Percentiles rank a stretch among this genome's conserved stretches.
Evolutionary conservation across 164 flowering plant species (phyloP).

Genomic region (Hamamelis virginiana): DNA sequence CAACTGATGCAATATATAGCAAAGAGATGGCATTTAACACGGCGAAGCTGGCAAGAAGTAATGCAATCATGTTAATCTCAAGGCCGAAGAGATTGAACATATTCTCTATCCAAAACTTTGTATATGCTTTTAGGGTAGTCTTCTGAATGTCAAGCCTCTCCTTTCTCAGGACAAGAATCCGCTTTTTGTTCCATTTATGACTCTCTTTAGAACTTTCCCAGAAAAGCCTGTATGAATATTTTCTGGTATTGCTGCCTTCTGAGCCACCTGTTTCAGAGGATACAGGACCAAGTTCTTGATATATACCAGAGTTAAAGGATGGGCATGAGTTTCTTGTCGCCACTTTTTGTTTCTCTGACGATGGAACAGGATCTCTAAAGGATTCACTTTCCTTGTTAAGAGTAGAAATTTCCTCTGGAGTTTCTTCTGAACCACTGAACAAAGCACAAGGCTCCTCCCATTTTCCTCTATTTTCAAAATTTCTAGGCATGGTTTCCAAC

Average conservation of each 20-base stretch:
- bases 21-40: conserved; percentile 69
- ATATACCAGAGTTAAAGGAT: conserved; percentile 22
- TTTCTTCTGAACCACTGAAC: conserved; percentile 44
- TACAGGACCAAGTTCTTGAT: conserved; percentile 23
- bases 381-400: conserved; percentile 29
- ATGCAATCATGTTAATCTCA: conserved; percentile 80
- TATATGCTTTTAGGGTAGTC: conserved; percentile 48
- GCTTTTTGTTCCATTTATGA: conserved; percentile 68
- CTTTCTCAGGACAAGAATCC: conserved; percentile 47
- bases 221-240: conserved; percentile 35
- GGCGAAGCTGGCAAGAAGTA: conserved; percentile 78
- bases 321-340: conserved; percentile 40
- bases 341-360: conserved; percentile 21
- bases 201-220: conserved; percentile 71
- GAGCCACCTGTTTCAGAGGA: conserved; percentile 30
- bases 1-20: conserved; percentile 67
- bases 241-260: conserved; percentile 27
- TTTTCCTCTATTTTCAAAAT: conserved; percentile 30
- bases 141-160: conserved; percentile 79
- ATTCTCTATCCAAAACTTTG: conserved; percentile 76
- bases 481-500: conserved; percentile 56
- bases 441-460: conserved; percentile 77
- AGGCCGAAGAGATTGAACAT: conserved; percentile 78
- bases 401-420: conserved; percentile 20
- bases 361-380: conserved; percentile 20